phyloP scores from a whole-genome alignment of 129 eudicot species.

The Escallonia rubra region DNA sequence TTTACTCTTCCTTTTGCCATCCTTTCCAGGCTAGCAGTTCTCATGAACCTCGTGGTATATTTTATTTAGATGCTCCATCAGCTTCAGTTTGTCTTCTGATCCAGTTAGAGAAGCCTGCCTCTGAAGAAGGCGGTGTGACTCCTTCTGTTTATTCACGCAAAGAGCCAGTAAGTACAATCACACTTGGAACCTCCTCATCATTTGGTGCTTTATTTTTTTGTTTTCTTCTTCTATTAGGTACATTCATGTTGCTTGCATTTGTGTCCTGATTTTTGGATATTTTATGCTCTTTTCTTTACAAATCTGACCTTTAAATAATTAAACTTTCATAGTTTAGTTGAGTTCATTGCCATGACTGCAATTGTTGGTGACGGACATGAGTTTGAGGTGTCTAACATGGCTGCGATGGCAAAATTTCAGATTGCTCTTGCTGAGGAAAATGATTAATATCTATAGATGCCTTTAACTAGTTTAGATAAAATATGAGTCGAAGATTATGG shows the following conservation, averaged over 20 bases:
- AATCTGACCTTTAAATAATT: not conserved
- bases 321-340: not conserved
- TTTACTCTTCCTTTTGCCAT: slow-evolving; percentile 12
- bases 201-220: not conserved
- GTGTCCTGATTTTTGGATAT: not conserved
- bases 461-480: no score
- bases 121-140: slow-evolving; percentile 97
- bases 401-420: no score
- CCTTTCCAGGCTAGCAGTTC: slow-evolving; percentile 68
- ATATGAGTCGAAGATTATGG: no score
- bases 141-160: slow-evolving; percentile 95
- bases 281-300: not conserved
- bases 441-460: no score
- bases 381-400: not conserved
- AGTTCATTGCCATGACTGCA: not conserved
- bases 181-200: not conserved
- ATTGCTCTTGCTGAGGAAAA: not conserved
- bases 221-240: not conserved
- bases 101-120: slow-evolving; percentile 96
- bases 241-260: not conserved
- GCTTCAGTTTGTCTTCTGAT: slow-evolving; percentile 88
- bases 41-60: slow-evolving; percentile 76
- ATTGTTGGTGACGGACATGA: not conserved
- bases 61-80: slow-evolving; percentile 88
- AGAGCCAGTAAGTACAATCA: slow-evolving; percentile 70